Percentiles rank a stretch among this genome's conserved stretches.
phyloP scores from a whole-genome alignment of 2,329 filamentous ascomycete species.

The Cercospora zeae-maydis region DNA sequence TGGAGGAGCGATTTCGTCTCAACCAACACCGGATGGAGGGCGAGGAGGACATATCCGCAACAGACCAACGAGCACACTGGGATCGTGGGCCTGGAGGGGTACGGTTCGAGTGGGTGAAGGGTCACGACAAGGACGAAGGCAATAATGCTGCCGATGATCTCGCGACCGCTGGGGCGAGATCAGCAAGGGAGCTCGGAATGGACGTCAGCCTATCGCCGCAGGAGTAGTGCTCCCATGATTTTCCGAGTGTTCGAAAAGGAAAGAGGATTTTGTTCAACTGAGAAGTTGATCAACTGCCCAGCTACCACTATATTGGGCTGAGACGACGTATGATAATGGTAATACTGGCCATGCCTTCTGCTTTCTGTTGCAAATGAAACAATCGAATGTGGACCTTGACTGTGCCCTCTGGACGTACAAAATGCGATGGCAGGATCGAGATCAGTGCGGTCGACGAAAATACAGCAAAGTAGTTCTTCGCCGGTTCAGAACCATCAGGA shows the following conservation, averaged over 20 bases:
- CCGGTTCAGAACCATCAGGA: too few species aligned
- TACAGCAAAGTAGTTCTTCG: background rate
- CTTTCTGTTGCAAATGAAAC: background rate
- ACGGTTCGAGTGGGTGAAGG: constrained; percentile 84
- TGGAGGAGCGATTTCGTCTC: constrained; percentile 55
- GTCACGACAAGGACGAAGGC: constrained; percentile 68
- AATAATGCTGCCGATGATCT: constrained; percentile 78
- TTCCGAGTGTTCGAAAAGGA: background rate
- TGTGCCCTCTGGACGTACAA: background rate
- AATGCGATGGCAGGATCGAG: background rate
- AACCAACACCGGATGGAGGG: constrained; percentile 30
- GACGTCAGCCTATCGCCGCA: constrained; percentile 9
- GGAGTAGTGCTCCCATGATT: background rate
- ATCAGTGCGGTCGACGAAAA: too few species aligned
- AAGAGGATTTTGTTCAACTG: background rate
- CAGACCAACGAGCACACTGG: constrained; percentile 30
- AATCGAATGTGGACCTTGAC: background rate
- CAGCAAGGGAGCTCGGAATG: constrained; percentile 32
- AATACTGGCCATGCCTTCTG: background rate
- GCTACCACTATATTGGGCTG: background rate
- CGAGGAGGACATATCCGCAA: constrained; percentile 8
- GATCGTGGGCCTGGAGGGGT: constrained; percentile 36
- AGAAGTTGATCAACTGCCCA: background rate
- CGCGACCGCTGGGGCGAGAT: constrained; percentile 64
- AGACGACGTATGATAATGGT: background rate